Percentiles rank a stretch among this genome's conserved stretches.
phyloP scores from a whole-genome alignment of 2,329 filamentous ascomycete genomes.

The Pochonia chlamydosporia region DNA sequence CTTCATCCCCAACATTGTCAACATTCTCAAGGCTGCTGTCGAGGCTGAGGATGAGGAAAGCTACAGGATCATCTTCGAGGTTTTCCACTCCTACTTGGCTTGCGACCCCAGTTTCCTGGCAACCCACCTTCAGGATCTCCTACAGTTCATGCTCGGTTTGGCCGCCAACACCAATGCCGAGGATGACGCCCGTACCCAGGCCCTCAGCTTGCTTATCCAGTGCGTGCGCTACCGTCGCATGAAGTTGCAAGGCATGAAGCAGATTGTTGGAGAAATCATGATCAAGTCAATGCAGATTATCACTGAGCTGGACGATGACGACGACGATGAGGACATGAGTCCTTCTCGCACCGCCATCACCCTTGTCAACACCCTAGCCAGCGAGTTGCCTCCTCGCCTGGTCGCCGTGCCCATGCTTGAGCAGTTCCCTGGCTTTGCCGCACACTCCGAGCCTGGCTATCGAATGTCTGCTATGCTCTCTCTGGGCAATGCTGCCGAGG shows the following conservation, averaged over 20 bases:
- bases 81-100: conserved; percentile 90
- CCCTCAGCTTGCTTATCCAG: conserved; percentile 90
- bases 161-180: conserved; percentile 69
- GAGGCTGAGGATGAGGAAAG: conserved; percentile 78
- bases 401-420: conserved; percentile 90
- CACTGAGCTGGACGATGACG: conserved; percentile 77
- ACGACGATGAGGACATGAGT: conserved; percentile 70
- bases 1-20: conserved; percentile 82
- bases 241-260: conserved; percentile 85
- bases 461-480: conserved; percentile 88
- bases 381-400: conserved; percentile 84
- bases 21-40: conserved; percentile 79
- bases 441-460: conserved; percentile 66
- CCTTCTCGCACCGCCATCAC: conserved; percentile 80
- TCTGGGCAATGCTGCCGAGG: conserved; percentile 90
- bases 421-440: conserved; percentile 76
- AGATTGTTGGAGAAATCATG: conserved; percentile 80
- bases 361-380: conserved; percentile 82
- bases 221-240: conserved; percentile 87
- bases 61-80: conserved; percentile 86
- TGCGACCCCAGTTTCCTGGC: conserved; percentile 82
- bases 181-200: conserved; percentile 83
- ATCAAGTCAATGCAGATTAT: conserved; percentile 83
- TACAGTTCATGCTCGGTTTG: conserved; percentile 91
- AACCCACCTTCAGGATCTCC: conserved; percentile 80